Evolutionary conservation across 2,329 filamentous ascomycete genomes (phyloP).

Genomic region (Colletotrichum melonis): DNA sequence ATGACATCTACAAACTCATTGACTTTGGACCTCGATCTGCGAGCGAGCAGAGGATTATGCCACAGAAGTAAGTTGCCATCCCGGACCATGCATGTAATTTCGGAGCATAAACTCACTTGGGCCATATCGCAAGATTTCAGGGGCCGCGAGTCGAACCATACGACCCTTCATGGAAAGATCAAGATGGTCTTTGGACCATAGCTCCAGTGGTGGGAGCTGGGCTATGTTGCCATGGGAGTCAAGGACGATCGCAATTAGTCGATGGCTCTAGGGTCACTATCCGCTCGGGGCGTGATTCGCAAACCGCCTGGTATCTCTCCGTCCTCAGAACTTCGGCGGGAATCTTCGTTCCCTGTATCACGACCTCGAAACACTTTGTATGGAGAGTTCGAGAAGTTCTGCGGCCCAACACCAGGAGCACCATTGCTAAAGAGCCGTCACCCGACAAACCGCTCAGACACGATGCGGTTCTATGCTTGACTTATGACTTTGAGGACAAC

Average conservation of each 20-base stretch:
- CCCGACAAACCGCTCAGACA: background rate
- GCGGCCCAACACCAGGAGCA: background rate
- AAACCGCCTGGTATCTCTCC: background rate
- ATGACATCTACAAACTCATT: background rate
- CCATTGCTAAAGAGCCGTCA: background rate
- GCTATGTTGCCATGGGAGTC: background rate
- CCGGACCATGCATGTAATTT: background rate
- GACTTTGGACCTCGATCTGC: background rate
- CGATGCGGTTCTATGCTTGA: background rate
- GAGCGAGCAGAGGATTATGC: background rate
- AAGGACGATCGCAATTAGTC: background rate
- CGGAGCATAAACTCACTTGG: no score
- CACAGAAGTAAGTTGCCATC: background rate
- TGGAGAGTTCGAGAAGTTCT: conserved; percentile 2
- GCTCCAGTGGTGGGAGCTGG: background rate
- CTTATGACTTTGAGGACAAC: conserved; percentile 9
- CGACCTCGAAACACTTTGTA: conserved; percentile 5
- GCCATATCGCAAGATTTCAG: background rate
- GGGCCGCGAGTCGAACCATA: conserved; percentile 9
- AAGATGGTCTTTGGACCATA: conserved; percentile 18
- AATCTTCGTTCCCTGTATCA: conserved; percentile 22
- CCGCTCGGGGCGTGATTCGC: background rate
- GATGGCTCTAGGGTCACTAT: conserved; percentile 12
- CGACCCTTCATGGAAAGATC: background rate
- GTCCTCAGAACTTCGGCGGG: conserved; percentile 11